Base-by-base conservation (phyloP, 2,329 filamentous ascomycete species). In the Coniochaeta sp. region DNA sequence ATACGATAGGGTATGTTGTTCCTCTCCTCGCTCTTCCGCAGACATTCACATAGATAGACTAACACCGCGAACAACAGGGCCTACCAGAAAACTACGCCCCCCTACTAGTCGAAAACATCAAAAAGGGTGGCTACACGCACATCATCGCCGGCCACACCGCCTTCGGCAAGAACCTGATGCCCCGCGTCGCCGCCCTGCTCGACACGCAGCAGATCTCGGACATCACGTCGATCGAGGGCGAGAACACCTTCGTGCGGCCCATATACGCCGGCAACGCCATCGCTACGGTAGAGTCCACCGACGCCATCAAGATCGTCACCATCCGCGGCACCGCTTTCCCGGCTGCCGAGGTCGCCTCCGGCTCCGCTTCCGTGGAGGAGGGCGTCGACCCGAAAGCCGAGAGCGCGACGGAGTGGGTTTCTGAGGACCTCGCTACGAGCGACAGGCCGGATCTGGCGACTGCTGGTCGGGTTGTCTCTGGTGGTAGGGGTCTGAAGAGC, bases 201-300 rank as follows among this genome's bases (percentile, higher is more conserved):
- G 94, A 99, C 68, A 83, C 86, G 31, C 91, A 96, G 72, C 91
- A 95, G 67, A 84, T 99, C 55, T 96, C 91, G 42, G 94, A 99
- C 67, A 88, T 97, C 59, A 96, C 85, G 16, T 78, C 72, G 1
- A 87, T 99, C 65, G 84, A 96, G 70, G 82, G 82, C 69, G 91
- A 96, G 69, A 91, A 92, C 68, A 96, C 90, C 12, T 99, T 99
- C 64, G 87, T 96, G 51, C 87, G 94, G 52, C 92, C 94, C 26
- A 96, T 99, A 65, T 99, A 99, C 69, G 94, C 94, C 53, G 94
- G 94, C 51, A 99, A 99, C 66, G 94, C 92, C 47, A 96, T 99
- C 64, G 83, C 95, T 30, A 99, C 94, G 9, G 91, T 99, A 53
- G 89, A 97, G 71, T 96, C 91, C 3, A 82, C 81, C 56, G 94